A percentile compares a stretch with the other conserved stretches of the same genome.
Evolutionary conservation across 2,329 filamentous ascomycete species (phyloP).

Genomic region (Tolypocladium tundrense): DNA sequence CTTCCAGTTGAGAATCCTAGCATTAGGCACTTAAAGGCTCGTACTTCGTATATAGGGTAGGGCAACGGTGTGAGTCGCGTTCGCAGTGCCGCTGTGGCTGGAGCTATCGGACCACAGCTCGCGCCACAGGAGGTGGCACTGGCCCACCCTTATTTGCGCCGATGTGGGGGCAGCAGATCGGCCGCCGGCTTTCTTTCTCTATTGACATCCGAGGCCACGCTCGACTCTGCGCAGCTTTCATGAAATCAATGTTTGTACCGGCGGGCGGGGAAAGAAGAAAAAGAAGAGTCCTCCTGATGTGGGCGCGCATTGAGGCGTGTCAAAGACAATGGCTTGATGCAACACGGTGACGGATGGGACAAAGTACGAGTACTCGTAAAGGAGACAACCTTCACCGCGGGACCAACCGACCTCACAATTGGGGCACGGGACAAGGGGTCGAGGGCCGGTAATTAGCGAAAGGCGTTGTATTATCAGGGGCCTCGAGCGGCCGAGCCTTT

Average conservation of each 20-base stretch:
- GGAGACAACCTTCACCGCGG: not conserved
- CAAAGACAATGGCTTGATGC: not conserved
- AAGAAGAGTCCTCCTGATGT: not conserved
- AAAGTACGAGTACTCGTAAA: not conserved
- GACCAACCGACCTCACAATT: not conserved
- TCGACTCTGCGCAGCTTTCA: not conserved
- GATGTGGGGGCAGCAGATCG: not conserved
- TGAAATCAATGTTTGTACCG: not conserved
- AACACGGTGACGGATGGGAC: not conserved
- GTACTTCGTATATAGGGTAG: no score
- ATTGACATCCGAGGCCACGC: not conserved
- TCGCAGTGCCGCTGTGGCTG: slow-evolving; percentile 8
- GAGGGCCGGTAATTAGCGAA: not conserved
- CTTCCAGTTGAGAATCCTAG: no score
- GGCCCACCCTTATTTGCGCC: not conserved
- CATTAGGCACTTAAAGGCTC: no score
- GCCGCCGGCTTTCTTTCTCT: not conserved
- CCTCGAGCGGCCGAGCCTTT: not conserved
- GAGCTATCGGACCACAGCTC: slow-evolving; percentile 10
- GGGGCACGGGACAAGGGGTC: not conserved
- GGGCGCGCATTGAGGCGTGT: not conserved
- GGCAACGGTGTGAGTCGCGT: not conserved
- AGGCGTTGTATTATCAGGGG: not conserved
- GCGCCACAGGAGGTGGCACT: slow-evolving; percentile 13
- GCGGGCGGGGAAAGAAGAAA: not conserved